Base-by-base conservation (phyloP, 106 monocot species). In the Agapanthus africanus region DNA sequence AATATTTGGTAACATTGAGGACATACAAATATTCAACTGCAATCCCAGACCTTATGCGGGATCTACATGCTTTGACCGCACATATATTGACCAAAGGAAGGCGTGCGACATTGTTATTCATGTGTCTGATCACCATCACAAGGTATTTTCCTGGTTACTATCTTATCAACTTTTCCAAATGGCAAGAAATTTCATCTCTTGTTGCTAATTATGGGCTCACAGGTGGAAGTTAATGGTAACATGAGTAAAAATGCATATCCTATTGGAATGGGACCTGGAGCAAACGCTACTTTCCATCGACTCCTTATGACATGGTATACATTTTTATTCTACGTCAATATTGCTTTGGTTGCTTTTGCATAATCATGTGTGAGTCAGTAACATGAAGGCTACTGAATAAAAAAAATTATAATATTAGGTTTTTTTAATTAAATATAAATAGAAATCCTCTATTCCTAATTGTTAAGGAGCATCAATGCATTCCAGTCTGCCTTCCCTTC, bases 221-320 rank as follows among this genome's bases (percentile, higher is more conserved):
- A 95, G 95, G 82, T 95, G 23, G 72, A 60, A 57, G 71, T 95
- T 69, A 68, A 71, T 65, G 95, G 88, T 62, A 60, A 37, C 56
- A 54, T 80, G 31, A 76, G 65, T 44, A 79, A 79, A 41, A 40
- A 46, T 79, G 47, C 73, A 32, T 79, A 34, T 78, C 83, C 84
- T 57, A 47, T 88, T 74, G 95, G 95, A 64, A 4, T 95, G 54
- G 91, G 88, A 57, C 77, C 79, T 63, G 95, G 91, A 76, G 86
- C 74, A 70, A 86, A 78, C 73, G 91, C 76, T 65, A 91, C 91
- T 34, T 95, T 95, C 56, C 80, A 95, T 50, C 79, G 91, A 15
- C 73, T 91, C 64, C 88, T 91, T 34, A 26, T 87, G 65, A 81
- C 72, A 54, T 69, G 61, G 87, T 91, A 74, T 77, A 71, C 21